phyloP scores from a whole-genome alignment of 257 asterid genomes.

The Apocynum venetum region DNA sequence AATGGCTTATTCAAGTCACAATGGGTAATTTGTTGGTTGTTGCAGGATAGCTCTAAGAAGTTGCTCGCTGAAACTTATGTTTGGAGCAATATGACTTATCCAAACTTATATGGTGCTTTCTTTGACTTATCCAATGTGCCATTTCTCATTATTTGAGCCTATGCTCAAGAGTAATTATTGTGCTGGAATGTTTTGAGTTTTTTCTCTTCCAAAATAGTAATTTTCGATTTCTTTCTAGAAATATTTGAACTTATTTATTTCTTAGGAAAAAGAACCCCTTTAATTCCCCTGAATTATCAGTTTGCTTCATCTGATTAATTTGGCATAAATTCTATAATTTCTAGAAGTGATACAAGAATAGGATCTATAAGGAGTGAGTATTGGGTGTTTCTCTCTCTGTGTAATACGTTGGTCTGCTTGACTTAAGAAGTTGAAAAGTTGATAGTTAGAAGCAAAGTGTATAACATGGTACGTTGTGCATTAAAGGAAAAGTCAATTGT shows the following conservation, averaged over 20 bases:
- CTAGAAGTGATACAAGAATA: background rate
- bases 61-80: constrained; percentile 52
- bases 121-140: background rate
- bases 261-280: background rate
- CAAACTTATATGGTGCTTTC: constrained; percentile 45
- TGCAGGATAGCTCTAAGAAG: constrained; percentile 60
- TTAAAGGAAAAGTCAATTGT: background rate
- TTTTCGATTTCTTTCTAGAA: background rate
- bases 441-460: background rate
- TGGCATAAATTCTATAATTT: background rate
- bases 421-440: background rate
- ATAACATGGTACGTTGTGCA: background rate
- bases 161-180: background rate
- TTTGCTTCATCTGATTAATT: background rate
- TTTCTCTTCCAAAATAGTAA: background rate
- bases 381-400: background rate
- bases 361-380: background rate
- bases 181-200: background rate
- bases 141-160: background rate
- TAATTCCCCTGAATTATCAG: background rate
- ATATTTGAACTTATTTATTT: background rate
- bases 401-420: background rate
- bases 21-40: background rate
- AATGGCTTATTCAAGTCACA: background rate
- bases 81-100: constrained; percentile 64